Percentiles rank a stretch among this genome's conserved stretches.
Evolutionary conservation across 192 early-diverging fungal genomes (phyloP).

Genomic region (Mortierella claussenii): DNA sequence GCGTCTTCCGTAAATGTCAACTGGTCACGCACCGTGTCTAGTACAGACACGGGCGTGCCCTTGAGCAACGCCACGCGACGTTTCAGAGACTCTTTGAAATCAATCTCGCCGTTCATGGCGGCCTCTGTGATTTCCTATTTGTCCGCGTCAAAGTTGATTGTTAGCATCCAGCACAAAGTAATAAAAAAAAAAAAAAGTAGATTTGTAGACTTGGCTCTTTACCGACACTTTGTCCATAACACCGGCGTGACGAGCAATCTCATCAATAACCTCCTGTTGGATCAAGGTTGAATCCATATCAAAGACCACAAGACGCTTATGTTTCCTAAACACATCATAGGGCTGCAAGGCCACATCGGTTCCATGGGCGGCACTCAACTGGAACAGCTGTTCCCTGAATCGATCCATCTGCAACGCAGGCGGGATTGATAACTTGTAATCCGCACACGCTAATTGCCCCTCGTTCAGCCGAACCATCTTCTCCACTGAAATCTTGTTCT

Average conservation of each 20-base stretch:
- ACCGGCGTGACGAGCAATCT: constrained; percentile 92
- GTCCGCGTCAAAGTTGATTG: too few relatives aligned
- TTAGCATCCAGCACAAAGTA: too few relatives aligned
- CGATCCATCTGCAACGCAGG: constrained; percentile 68
- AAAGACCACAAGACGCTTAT: constrained; percentile 96
- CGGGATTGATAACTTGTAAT: constrained; percentile 88
- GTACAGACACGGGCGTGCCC: constrained; percentile 83
- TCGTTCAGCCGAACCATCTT: constrained; percentile 86
- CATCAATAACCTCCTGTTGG: constrained; percentile 99
- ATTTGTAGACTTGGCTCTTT: too few relatives aligned
- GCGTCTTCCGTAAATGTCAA: constrained; percentile 93
- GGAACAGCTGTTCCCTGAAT: constrained; percentile 77
- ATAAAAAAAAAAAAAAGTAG: constrained; percentile 31
- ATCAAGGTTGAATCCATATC: constrained; percentile 99
- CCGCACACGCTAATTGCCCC: constrained; percentile 76
- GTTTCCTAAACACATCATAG: constrained; percentile 85
- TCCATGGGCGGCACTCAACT: constrained; percentile 73
- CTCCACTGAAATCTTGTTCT: constrained; percentile 85
- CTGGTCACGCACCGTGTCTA: constrained; percentile 80
- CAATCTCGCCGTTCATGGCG: constrained; percentile 98
- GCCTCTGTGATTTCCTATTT: constrained; percentile 93
- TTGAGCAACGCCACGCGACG: constrained; percentile 89
- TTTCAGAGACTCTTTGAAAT: constrained; percentile 93
- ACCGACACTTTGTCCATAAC: constrained; percentile 92
- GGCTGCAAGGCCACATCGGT: constrained; percentile 90